Base-by-base conservation (phyloP, 2,329 filamentous ascomycete species). In the Calonectria multiphialidica region DNA sequence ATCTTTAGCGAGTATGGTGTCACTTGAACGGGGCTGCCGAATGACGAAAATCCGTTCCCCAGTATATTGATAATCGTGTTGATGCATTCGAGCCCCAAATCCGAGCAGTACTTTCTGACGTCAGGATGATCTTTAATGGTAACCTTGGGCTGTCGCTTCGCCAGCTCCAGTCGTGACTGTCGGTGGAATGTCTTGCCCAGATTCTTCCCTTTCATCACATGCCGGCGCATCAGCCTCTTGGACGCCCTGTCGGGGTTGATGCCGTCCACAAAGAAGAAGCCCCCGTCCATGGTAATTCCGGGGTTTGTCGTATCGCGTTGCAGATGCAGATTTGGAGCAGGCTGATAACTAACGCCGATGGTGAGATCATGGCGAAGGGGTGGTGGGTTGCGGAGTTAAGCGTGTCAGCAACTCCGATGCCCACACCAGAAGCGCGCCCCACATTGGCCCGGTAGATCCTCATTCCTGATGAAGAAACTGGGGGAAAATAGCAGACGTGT, bases 151-250 rank as follows among this genome's bases (percentile, higher is more conserved):
- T n/a, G 65, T 21, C 18, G 65, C 16, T 18, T 68, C 3, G 33
- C 55, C n/a, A 57, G 6, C 12, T 33, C 69, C 12, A 68, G 44
- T 23, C 64, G 57, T 13, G 75, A 76, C 6, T 44, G 69, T 18
- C 77, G 73, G 40, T 74, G 67, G 18, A 76, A 35, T 40, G 65
- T 74, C 64, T 77, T 76, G 13, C 76, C 76, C 2, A 62, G 68
- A 71, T 78, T 78, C 61, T 77, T 77, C 64, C 76, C 75, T 28
- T 72, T 74, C 75, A 77, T 78, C 5, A 77, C 76, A 69, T 78
- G 76, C 16, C 70, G 70, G 23, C 74, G 74, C 66, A 76, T 68
- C 13, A 70, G 84, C 40, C 82, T 72, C 57, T 71, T 75, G n/a
- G 74, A 69, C n/a, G 55, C 62, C 23, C 40, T 64, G 50, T 73